These are phyloP conservation scores for Juglanconis sp. DNA, from an alignment of 2,329 filamentous ascomycete species.

Conservation along the genomic window DNA sequence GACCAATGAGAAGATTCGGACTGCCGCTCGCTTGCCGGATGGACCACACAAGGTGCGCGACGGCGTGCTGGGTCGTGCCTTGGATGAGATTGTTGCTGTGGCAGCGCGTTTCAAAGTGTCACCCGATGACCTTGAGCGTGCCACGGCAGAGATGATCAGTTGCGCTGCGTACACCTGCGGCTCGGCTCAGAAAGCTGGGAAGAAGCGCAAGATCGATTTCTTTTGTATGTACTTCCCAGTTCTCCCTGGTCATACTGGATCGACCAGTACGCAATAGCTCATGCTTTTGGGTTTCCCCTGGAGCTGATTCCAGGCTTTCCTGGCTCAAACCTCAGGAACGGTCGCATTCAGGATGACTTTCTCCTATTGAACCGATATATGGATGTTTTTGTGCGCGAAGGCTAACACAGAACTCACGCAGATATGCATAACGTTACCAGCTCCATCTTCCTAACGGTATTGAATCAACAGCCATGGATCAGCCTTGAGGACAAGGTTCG, in stretches of 20 bases:
- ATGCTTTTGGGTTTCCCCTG: too few species aligned
- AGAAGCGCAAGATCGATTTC: slow-evolving; percentile 64
- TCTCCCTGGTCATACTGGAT: too few species aligned
- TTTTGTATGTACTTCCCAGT: slow-evolving; percentile 33
- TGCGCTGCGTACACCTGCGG: slow-evolving; percentile 21
- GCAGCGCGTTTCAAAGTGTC: slow-evolving; percentile 47
- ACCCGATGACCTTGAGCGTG: slow-evolving; percentile 32
- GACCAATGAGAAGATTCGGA: slow-evolving; percentile 47
- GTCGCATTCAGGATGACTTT: too few species aligned
- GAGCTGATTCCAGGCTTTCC: too few species aligned
- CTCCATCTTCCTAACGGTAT: slow-evolving; percentile 29
- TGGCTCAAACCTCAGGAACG: too few species aligned
- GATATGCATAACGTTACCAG: slow-evolving; percentile 32
- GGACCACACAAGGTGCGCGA: slow-evolving; percentile 50
- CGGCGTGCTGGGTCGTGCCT: slow-evolving; percentile 56
- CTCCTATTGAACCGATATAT: too few species aligned
- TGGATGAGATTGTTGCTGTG: slow-evolving; percentile 51
- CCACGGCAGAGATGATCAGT: slow-evolving; percentile 27
- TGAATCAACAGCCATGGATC: slow-evolving; percentile 31
- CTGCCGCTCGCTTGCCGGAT: slow-evolving; percentile 37
- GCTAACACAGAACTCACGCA: too few species aligned
- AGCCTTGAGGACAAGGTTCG: slow-evolving; percentile 43
- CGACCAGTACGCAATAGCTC: too few species aligned
- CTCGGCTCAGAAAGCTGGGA: slow-evolving; percentile 50
- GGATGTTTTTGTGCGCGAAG: too few species aligned